Conservation (phyloP, 768 basidiomycete genomes). For the Fomitopsis serialis region DNA sequence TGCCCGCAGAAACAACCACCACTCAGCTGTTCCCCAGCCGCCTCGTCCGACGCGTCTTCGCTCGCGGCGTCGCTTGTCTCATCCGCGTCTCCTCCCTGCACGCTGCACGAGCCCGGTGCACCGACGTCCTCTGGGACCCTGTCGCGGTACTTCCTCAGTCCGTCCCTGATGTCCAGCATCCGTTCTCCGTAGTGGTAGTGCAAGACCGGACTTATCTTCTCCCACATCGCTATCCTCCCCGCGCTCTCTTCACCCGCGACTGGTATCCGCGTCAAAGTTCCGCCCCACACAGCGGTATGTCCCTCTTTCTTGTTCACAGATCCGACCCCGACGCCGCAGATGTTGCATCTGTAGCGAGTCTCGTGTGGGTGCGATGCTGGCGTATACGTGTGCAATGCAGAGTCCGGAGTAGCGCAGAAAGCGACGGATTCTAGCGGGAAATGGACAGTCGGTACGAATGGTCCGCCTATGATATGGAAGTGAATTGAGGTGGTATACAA, state of each 20-base stretch:
- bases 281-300: not conserved
- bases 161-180: not conserved
- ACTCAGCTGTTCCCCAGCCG: slow-evolving; percentile 2
- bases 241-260: not conserved
- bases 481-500: not conserved
- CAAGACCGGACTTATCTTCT: not conserved
- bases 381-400: not conserved
- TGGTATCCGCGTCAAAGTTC: not conserved
- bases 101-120: not conserved
- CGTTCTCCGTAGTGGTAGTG: not conserved
- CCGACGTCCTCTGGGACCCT: not conserved
- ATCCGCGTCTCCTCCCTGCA: not conserved
- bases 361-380: not conserved
- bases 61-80: not conserved
- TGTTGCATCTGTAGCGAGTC: not conserved
- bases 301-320: not conserved
- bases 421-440: not conserved
- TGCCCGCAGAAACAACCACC: slow-evolving; percentile 60
- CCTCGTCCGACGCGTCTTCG: not conserved
- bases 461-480: not conserved
- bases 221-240: not conserved
- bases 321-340: not conserved
- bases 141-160: not conserved
- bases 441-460: not conserved
- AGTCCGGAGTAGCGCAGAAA: not conserved